Evolutionary conservation across 352 stramenopile genomes (phyloP), one percentile per base, ranked within the genome.

Genomic region (Phytophthora parvispora): DNA sequence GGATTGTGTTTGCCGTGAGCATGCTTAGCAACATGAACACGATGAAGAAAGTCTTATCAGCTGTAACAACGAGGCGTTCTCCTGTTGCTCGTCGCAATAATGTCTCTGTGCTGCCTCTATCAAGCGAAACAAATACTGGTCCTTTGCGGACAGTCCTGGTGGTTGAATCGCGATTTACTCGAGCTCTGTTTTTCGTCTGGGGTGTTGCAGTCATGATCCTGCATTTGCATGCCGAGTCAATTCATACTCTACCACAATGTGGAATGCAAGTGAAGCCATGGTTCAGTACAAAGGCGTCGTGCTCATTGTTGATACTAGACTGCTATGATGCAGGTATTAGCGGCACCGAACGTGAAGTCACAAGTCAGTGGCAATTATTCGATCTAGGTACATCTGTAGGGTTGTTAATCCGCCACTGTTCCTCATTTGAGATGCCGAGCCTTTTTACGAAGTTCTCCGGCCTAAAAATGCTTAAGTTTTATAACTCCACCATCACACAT

Each of bases 401-500:
- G 12, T 40, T 40, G 34, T 12, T 40, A 40, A 40, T 40, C 18
- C 34, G 15, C 18, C 34, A 40, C 12, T 40, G 34, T 1, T 15
- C 34, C 18, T 12, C 34, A 15, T 40, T 40, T 40, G 71, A 87
- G 32, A 60, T 86, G 7, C 52, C 69, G 2, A 40, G 51, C 1
- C 15, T 25, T 0, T n/a, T 89, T 5, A 52, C 70, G 7, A 15
- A 45, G 0, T 83, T 86, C 42, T 72, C 42, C 2, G 29, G 45
- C 4, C 48, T 86, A 3, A 42, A 78, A 22, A 65, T 63, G 1
- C 29, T 84, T 1, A 83, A 84, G 51, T 47, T 83, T 8, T 85
- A 81, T 65, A 86, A 85, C 48, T 74, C 75, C 2, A 82, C 75
- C 10, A 66, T 89, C 12, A 20, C 43, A 6, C 60, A 29, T 16